Evolutionary conservation across 1,139 yeast genomes (phyloP).

Genomic region (Hyphopichia pseudoburtonii): DNA sequence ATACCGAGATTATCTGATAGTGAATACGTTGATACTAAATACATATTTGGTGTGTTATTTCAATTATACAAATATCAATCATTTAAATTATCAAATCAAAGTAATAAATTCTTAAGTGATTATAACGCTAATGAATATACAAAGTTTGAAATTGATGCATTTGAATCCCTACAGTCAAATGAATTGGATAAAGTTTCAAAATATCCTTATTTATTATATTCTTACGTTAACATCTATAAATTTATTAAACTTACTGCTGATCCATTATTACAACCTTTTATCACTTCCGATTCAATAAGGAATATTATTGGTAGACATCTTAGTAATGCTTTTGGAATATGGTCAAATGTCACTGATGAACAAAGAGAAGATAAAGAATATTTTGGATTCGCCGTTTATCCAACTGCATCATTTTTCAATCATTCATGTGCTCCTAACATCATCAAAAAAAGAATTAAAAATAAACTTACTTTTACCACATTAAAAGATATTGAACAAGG

Average conservation of each 20-base stretch:
- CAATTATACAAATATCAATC: slow-evolving; percentile 17
- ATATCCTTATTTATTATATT: slow-evolving; percentile 51
- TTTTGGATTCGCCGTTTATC: slow-evolving; percentile 65
- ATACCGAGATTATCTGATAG: slow-evolving; percentile 35
- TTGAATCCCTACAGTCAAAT: slow-evolving; percentile 53
- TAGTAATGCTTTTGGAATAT: slow-evolving; percentile 75
- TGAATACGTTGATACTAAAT: slow-evolving; percentile 41
- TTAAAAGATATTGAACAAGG: slow-evolving; percentile 31
- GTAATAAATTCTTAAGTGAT: slow-evolving; percentile 8
- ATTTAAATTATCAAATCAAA: neutral
- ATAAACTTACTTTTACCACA: slow-evolving; percentile 25
- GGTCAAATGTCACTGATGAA: slow-evolving; percentile 47
- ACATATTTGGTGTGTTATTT: slow-evolving; percentile 33
- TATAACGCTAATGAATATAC: slow-evolving; percentile 11
- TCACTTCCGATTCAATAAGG: slow-evolving; percentile 44
- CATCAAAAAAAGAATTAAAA: slow-evolving; percentile 22
- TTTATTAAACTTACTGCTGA: slow-evolving; percentile 49
- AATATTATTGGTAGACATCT: slow-evolving; percentile 59
- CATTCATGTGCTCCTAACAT: slow-evolving; percentile 63
- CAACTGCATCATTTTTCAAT: slow-evolving; percentile 69
- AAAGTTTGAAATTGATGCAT: slow-evolving; percentile 28
- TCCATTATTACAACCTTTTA: slow-evolving; percentile 28
- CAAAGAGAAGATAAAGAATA: slow-evolving; percentile 53
- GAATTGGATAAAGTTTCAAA: slow-evolving; percentile 49
- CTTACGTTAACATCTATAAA: slow-evolving; percentile 53